phyloP scores from a whole-genome alignment of 179 eudicot genomes.

The Amaranthus tricolor region DNA sequence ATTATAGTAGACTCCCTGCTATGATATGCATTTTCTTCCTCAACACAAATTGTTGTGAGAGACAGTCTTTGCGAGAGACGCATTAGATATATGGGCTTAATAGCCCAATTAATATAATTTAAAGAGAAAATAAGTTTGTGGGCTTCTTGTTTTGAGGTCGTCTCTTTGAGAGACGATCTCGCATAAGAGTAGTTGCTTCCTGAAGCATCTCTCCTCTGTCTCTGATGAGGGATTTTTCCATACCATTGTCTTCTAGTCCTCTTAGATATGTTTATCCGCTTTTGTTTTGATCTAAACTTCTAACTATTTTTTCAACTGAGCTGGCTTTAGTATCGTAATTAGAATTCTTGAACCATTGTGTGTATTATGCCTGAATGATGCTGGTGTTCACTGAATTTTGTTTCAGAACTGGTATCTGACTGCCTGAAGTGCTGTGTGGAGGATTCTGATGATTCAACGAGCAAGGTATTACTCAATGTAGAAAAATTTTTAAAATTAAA shows the following conservation, averaged over 20 bases:
- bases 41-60: no score
- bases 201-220: not conserved
- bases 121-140: no score
- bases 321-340: not conserved
- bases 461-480: conserved; percentile 61
- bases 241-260: not conserved
- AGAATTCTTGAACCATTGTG: not conserved
- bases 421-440: conserved; percentile 85
- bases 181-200: not conserved
- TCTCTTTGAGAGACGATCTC: no score
- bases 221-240: not conserved
- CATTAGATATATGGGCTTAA: no score
- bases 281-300: conserved; percentile 1
- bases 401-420: conserved; percentile 80
- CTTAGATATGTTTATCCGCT: not conserved
- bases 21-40: not conserved
- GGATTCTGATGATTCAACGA: conserved; percentile 88
- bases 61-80: no score
- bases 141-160: no score
- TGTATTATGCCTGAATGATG: not conserved
- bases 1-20: not conserved
- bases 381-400: conserved; percentile 6
- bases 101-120: no score
- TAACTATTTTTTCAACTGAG: not conserved
- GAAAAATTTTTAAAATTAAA: not conserved